Evolutionary conservation across 2,329 filamentous ascomycete species (phyloP), one percentile per base, ranked within the genome.

Genomic region (Phaeosphaeria sp.): DNA sequence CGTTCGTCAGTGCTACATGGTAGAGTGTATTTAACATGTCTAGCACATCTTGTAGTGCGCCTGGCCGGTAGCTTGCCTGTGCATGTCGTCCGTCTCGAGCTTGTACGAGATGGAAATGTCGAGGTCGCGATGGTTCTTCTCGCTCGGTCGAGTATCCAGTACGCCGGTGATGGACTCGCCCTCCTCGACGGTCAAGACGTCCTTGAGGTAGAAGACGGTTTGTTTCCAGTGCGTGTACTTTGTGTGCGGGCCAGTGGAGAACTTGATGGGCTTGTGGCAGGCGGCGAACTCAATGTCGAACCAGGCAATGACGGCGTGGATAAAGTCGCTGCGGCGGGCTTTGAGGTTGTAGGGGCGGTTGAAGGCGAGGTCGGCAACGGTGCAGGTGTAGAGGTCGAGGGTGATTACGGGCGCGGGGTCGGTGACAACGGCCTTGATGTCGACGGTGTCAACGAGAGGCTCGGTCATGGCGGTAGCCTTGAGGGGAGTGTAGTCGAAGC

Each of bases 181-280:
- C 73, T 92, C 85, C 79, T 96, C 90, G 39, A 97, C 93, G 18
- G 93, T 98, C 64, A 99, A 83, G 33, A 97, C 91, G 68, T 99
- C 93, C 73, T 91, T 88, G 63, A 99, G 85, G 82, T 99, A 99
- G 83, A 99, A 98, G 62, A 99, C 95, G 13, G 95, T 99, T 84
- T 99, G 95, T 84, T 99, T 99, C 95, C 95, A 99, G 85, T 99
- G 95, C 18, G 95, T 99, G 83, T 98, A 98, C 83, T 97, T 98
- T 71, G 94, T 96, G 81, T 98, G 95, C 25, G 95, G 95, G 21
- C 95, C 95, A 18, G 95, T 99, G 53, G 92, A 96, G 85, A 99
- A 99, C 74, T 89, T 88, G 75, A 99, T 93, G 30, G 93, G 91
- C 86, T 98, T 98, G 86, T 99, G 95, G 86, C 95, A 98, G 58